Base-by-base conservation (phyloP, 2,329 filamentous ascomycete genomes). In the Pyrenophora seminiperda region DNA sequence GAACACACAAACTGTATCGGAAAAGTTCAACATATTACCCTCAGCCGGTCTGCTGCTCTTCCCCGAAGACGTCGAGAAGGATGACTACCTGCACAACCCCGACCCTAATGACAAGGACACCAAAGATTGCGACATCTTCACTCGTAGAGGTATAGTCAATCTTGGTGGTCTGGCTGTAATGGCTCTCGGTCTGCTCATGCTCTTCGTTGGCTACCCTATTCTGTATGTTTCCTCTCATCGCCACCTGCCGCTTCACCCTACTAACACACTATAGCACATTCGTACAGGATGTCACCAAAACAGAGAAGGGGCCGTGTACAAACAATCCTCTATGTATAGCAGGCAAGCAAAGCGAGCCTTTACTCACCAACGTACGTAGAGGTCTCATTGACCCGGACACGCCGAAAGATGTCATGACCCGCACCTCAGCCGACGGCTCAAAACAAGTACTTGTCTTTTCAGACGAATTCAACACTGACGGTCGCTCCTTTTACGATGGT, bases 1-100 rank as follows among this genome's bases (percentile, higher is more conserved):
- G 44, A 89, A 88, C 63, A 89, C 86, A 0, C 86, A 89, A 73
- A 89, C 86, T 1, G 86, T 89, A 3, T 84, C 84, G 13, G 84
- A 88, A 64, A 89, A 89, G 70, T 89, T 86, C 71, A 88, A 88
- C 65, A 89, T 90, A 44, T 77, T 83, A 67, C 86, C 87, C 1
- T 86, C 84, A 2, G 82, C 85, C 11, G 85, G 85, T 5, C 72
- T 89, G 43, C 68, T 90, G 32, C 73, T 89, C 15, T 89, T 86
- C 60, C 87, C 86, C 0, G 85, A 89, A 67, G 86, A 89, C 64
- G 83, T 88, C 17, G 87, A 90, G 68, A 88, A 88, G 62, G 87
- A 90, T 65, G 87, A 90, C 64, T 86, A 83, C 56, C 65, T 90
- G 54, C 87, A 90, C 66, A 88, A 89, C 61, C 87, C 87, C 0